These are phyloP conservation scores for Kondoa subrosea DNA, from an alignment of 768 basidiomycete genomes.

Conservation along the genomic window DNA sequence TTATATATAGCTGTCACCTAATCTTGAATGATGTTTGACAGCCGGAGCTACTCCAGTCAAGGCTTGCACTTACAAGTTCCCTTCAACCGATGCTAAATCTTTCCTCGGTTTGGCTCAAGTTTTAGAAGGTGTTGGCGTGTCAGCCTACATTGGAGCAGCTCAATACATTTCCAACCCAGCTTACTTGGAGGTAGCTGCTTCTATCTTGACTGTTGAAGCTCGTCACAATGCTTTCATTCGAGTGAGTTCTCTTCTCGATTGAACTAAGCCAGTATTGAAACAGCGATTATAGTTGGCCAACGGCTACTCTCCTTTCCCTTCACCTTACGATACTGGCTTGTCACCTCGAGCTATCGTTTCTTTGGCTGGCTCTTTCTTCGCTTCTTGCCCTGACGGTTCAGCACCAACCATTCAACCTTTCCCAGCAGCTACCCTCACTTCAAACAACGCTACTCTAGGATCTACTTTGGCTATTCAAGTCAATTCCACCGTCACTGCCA, in stretches of 20 bases:
- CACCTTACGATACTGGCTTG: constrained; percentile 7
- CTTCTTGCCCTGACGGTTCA: constrained; percentile 11
- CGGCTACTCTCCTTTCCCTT: constrained; percentile 1
- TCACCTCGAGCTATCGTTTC: constrained; percentile 8
- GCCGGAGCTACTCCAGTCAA: constrained; percentile 22
- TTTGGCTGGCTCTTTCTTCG: constrained; percentile 18
- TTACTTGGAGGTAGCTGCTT: constrained; percentile 42
- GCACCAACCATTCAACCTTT: not conserved
- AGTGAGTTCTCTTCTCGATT: not conserved
- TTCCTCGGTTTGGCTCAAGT: constrained; percentile 42
- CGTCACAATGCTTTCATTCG: constrained; percentile 24
- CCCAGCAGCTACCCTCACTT: not conserved
- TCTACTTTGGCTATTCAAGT: not conserved
- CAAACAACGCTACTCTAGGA: not conserved
- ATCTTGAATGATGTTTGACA: not conserved
- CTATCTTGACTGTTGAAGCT: constrained; percentile 45
- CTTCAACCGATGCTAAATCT: constrained; percentile 37
- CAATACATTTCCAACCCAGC: constrained; percentile 25
- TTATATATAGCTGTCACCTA: not conserved
- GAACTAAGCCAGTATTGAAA: not conserved
- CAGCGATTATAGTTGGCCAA: not conserved
- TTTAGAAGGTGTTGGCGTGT: constrained; percentile 40
- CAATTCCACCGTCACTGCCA: not conserved
- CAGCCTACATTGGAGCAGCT: constrained; percentile 10
- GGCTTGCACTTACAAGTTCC: constrained; percentile 43